Percentiles rank a stretch among this genome's conserved stretches.
These are phyloP conservation scores for Aspergillus ibericus DNA, from an alignment of 2,329 filamentous ascomycete genomes.

Conservation along the genomic window DNA sequence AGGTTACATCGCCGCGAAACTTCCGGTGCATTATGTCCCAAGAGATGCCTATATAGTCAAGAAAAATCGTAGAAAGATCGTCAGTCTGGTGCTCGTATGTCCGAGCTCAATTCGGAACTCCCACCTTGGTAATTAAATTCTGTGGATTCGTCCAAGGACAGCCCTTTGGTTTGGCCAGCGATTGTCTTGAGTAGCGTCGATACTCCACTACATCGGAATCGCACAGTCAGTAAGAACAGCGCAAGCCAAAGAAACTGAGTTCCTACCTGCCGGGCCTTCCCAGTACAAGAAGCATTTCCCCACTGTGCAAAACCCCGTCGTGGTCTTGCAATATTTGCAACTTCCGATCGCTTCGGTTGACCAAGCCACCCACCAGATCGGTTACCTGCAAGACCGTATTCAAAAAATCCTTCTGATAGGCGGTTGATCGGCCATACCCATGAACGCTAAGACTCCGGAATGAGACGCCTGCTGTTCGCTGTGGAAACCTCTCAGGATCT, in stretches of 20 bases:
- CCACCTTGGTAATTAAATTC: conserved; percentile 71
- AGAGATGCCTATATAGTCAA: background rate
- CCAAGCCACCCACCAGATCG: background rate
- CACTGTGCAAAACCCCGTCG: conserved; percentile 55
- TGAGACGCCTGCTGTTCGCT: conserved; percentile 32
- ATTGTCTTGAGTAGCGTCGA: conserved; percentile 79
- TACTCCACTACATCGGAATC: conserved; percentile 46
- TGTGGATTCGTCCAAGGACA: conserved; percentile 65
- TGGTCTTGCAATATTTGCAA: conserved; percentile 60
- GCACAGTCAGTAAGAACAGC: background rate
- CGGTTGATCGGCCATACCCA: conserved; percentile 38
- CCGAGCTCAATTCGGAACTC: background rate
- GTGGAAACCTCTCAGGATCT: background rate
- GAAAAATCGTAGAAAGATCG: conserved; percentile 25
- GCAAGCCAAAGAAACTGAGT: background rate
- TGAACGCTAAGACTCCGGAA: conserved; percentile 43
- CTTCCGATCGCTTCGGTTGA: background rate
- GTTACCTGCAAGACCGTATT: background rate
- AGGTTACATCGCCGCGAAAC: conserved; percentile 69
- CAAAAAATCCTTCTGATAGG: conserved; percentile 29
- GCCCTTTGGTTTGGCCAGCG: conserved; percentile 74
- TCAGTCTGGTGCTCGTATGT: background rate
- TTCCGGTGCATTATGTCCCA: background rate
- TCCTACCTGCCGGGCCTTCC: conserved; percentile 37
- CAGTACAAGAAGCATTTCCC: conserved; percentile 52